phyloP scores from a whole-genome alignment of 805 yeast genomes.

The Schwanniomyces pseudopolymorphus region DNA sequence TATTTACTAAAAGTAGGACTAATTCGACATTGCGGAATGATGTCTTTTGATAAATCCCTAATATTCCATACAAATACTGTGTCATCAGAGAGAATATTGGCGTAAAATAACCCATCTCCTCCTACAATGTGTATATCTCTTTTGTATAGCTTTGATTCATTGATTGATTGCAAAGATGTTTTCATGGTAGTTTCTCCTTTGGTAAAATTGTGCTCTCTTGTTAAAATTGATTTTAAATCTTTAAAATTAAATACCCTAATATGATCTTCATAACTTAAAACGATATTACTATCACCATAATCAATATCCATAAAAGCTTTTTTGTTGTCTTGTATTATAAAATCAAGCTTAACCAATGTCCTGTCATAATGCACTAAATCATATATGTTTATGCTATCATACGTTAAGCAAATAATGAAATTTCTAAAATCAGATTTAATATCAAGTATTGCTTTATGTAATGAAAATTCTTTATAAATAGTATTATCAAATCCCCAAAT shows the following conservation, averaged over 20 bases:
- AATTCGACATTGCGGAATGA: conserved; percentile 12
- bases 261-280: conserved; percentile 16
- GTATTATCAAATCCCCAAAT: conserved; percentile 27
- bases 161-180: conserved; percentile 18
- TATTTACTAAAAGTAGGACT: conserved; percentile 8
- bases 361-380: conserved; percentile 13
- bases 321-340: conserved; percentile 9
- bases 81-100: conserved; percentile 39
- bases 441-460: conserved; percentile 13
- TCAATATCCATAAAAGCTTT: conserved; percentile 28
- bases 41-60: conserved; percentile 21
- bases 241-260: conserved; percentile 25
- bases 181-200: conserved; percentile 12
- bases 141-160: conserved; percentile 3
- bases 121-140: conserved; percentile 31
- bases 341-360: conserved; percentile 13
- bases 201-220: conserved; percentile 13
- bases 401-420: conserved; percentile 19
- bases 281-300: conserved; percentile 28
- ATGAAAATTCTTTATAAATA: conserved; percentile 6
- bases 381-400: conserved; percentile 14
- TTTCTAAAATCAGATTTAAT: conserved; percentile 28
- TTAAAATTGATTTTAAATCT: conserved; percentile 3
- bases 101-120: conserved; percentile 40
- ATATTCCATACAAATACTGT: conserved; percentile 44